Conservation (phyloP, 1,139 yeast genomes). For the Yamadazyma oceani region DNA sequence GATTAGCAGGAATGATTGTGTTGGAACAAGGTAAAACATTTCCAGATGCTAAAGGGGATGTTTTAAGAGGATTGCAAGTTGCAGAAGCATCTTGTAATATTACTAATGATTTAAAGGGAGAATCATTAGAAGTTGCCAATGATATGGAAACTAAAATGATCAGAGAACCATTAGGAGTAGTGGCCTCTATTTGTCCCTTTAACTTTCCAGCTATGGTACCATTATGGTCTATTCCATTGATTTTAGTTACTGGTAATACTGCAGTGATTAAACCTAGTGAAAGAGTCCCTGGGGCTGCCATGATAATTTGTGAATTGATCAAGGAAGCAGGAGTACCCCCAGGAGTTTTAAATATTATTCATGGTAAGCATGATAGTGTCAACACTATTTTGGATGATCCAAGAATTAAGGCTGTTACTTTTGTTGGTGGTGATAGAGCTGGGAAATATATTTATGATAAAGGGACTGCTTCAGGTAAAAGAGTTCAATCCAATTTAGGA, state of each 20-base stretch:
- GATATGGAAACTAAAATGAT: constrained; percentile 83
- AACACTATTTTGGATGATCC: constrained; percentile 75
- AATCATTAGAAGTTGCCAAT: constrained; percentile 64
- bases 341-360: constrained; percentile 73
- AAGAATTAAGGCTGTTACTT: constrained; percentile 74
- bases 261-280: constrained; percentile 77
- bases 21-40: constrained; percentile 82
- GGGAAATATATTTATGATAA: constrained; percentile 71
- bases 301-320: constrained; percentile 73
- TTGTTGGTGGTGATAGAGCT: constrained; percentile 77
- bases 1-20: constrained; percentile 70
- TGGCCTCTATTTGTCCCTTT: constrained; percentile 73
- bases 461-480: constrained; percentile 68
- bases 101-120: constrained; percentile 65
- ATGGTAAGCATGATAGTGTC: constrained; percentile 76
- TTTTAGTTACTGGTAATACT: constrained; percentile 77
- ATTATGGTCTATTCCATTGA: constrained; percentile 76
- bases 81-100: constrained; percentile 70
- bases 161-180: constrained; percentile 63
- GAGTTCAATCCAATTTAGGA: constrained; percentile 78
- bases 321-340: constrained; percentile 78
- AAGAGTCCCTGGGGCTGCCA: constrained; percentile 77
- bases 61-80: constrained; percentile 76
- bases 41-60: constrained; percentile 78
- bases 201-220: constrained; percentile 89